Base-by-base conservation (phyloP, 805 yeast genomes). In the Candida hungchunana region DNA sequence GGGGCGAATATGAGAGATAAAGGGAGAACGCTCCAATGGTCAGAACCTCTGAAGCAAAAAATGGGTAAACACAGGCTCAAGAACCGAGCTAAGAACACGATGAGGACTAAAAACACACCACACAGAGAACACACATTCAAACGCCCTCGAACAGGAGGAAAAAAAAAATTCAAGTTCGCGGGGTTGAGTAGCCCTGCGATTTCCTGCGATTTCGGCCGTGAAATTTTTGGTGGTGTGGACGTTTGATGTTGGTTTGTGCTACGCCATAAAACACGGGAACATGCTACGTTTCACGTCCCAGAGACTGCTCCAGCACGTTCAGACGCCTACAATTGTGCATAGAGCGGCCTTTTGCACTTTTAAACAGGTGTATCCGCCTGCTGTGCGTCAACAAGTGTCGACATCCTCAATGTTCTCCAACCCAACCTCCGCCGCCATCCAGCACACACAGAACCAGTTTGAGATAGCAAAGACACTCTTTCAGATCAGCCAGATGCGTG, bases 401-500 rank as follows among this genome's bases (percentile, higher is more conserved):
- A 11, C 11, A 20, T 20, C 23, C 8, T 14, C 27, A 12, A 14
- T 14, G 15, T 25, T 8, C 15, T 5, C 39, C 32, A 6, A 13
- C 40, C 20, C 33, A 28, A 12, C 16, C 26, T 13, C 18, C 38
- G 15, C 36, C 40, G 6, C 36, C 37, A 4, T n/a, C 30, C 14
- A 27, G 11, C 19, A 32, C 19, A 32, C 43, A 17, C 28, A 32
- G 18, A 39, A 37, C 35, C 43, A 39, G 19, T 29, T 29, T 8
- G 43, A 35, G 26, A 29, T 39, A 5, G 23, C 31, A 18, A 39
- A 29, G 22, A 39, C 37, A 9, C 28, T 43, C 26, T 39, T 40
- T n/a, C 39, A 39, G 36, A 30, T 43, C 37, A 28, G 35, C 3
- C 44, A 43, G 39, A 43, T 43, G 43, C 44, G 48, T 22, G 32